Evolutionary conservation across 768 basidiomycete species (phyloP), one percentile per base, ranked within the genome.

Genomic region (Phanerochaete carnosa): DNA sequence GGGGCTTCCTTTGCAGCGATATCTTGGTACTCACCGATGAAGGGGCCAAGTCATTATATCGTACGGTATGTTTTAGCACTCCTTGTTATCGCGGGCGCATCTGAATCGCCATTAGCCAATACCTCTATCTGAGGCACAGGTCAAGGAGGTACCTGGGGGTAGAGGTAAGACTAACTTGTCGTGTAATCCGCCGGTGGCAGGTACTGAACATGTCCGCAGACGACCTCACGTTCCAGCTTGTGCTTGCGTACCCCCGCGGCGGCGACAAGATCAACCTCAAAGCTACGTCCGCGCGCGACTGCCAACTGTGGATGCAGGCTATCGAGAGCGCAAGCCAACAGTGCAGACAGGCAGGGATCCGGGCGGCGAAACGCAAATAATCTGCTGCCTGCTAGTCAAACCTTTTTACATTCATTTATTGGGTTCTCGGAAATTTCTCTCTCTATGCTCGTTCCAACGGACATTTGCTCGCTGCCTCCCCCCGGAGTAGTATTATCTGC

Each of bases 11-110:
- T 63, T 98, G 95, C 68, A 96, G 83, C 68, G 96, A 98, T 69
- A 90, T 96, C 45, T 72, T 98, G 50, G 86, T 98, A 2, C 78
- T 98, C 59, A 88, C 93, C 22, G 92, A 95, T 65, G 87, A 86
- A 32, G 72, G 73, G 0, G 82, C 82, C 28, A 85, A 81, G 62
- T 86, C 84, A 13, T 69, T 96, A 15, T 95, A 95, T 72, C 84
- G 90, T 39, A 90, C 94, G 85, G 94, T 94, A 56, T 66, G 86
- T 75, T 6, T 28, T 22, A 33, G 7, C 30, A 51, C 19, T 13
- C 5, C 25, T 23, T 15, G n/a, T 19, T 45, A 32, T 19, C 43
- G 25, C 32, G 22, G 7, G 3, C 19, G 19, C 29, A 45, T 11
- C 30, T 45, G 45, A 53, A n/a, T 45, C 33, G 25, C 37, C 12